Conservation (phyloP, 1,284 basidiomycete species). For the Fistulinella cinereoalba region DNA sequence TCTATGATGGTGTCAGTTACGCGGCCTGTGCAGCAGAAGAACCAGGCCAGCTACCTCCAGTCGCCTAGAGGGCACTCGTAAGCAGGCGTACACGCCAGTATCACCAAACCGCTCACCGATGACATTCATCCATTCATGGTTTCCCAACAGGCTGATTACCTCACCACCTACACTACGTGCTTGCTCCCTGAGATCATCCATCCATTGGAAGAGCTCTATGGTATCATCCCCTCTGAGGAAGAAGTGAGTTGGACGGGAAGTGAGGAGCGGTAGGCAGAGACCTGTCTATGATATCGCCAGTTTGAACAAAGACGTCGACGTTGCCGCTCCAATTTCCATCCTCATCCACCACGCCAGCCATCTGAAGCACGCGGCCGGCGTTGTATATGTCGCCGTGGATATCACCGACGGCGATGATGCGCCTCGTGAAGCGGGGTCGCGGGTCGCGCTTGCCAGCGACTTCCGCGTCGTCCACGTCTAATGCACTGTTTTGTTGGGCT, state of each 20-base stretch:
- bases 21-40: slow-evolving; percentile 1
- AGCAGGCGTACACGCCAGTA: background rate
- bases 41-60: slow-evolving; percentile 61
- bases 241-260: slow-evolving; percentile 4
- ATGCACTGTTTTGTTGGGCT: slow-evolving; percentile 4
- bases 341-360: slow-evolving; percentile 72
- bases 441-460: slow-evolving; percentile 18
- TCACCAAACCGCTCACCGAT: slow-evolving; percentile 58
- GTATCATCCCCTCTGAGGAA: slow-evolving; percentile 79
- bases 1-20: slow-evolving; percentile 39
- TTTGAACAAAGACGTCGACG: slow-evolving; percentile 84
- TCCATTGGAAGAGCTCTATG: slow-evolving; percentile 74
- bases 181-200: slow-evolving; percentile 79
- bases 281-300: slow-evolving; percentile 91
- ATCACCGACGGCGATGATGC: slow-evolving; percentile 65
- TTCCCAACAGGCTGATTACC: slow-evolving; percentile 81
- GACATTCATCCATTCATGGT: slow-evolving; percentile 89
- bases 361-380: slow-evolving; percentile 65
- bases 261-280: slow-evolving; percentile 31
- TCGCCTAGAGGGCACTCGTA: slow-evolving; percentile 50
- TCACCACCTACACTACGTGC: slow-evolving; percentile 67
- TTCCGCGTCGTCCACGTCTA: slow-evolving; percentile 8
- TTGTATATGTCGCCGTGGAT: slow-evolving; percentile 65
- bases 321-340: slow-evolving; percentile 73
- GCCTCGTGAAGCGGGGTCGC: slow-evolving; percentile 32